Evolutionary conservation across 768 basidiomycete genomes (phyloP).

Genomic region (Termitomyces sp.): DNA sequence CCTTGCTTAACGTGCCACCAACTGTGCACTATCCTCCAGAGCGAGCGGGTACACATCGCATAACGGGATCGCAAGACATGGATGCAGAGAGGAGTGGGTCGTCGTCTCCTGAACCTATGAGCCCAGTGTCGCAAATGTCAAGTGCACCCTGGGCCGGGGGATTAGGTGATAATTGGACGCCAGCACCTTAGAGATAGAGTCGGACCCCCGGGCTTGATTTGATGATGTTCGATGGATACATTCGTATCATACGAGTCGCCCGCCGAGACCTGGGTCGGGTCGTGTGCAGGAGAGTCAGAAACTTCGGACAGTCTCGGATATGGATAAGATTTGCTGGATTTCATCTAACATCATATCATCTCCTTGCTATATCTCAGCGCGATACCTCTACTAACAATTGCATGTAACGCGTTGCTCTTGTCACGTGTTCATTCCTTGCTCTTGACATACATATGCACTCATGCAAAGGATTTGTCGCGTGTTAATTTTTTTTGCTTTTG

Average conservation of each 20-base stretch:
- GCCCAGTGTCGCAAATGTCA: slow-evolving; percentile 17
- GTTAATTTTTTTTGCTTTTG: background rate
- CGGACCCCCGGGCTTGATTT: background rate
- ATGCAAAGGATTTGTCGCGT: background rate
- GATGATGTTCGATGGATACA: background rate
- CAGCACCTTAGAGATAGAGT: slow-evolving; percentile 12
- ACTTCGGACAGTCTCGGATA: background rate
- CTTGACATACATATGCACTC: slow-evolving; percentile 1
- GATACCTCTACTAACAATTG: slow-evolving; percentile 1
- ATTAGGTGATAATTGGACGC: slow-evolving; percentile 32
- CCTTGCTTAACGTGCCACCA: slow-evolving; percentile 10
- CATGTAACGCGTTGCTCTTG: background rate
- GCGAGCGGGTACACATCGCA: slow-evolving; percentile 16
- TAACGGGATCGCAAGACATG: slow-evolving; percentile 6
- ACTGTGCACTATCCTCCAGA: slow-evolving; percentile 14
- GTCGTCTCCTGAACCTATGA: slow-evolving; percentile 21
- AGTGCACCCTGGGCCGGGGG: slow-evolving; percentile 37
- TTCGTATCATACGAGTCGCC: background rate
- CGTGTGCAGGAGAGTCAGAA: background rate
- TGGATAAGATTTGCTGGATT: background rate
- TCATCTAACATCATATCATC: background rate
- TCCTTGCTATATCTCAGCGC: slow-evolving; percentile 1
- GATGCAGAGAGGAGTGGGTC: slow-evolving; percentile 13
- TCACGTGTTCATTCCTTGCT: background rate
- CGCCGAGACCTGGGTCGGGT: background rate